phyloP scores from a whole-genome alignment of 1,284 basidiomycete species.

The Rhodofomes roseus region DNA sequence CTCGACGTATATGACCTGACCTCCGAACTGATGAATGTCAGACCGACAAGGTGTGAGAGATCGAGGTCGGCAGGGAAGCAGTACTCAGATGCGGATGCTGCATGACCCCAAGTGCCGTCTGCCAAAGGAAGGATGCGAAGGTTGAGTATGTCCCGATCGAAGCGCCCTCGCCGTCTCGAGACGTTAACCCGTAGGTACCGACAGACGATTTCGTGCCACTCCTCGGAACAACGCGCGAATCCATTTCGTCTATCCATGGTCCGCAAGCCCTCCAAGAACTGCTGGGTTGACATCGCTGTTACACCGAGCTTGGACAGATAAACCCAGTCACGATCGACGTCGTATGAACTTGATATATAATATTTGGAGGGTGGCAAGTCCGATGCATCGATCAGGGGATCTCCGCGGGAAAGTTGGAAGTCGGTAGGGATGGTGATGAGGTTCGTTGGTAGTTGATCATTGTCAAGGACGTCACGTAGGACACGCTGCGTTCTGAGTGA shows the following conservation, averaged over 20 bases:
- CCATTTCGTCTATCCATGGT: not conserved
- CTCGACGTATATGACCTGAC: not conserved
- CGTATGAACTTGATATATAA: conserved; percentile 48
- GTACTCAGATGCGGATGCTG: not conserved
- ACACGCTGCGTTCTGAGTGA: not conserved
- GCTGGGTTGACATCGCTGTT: not conserved
- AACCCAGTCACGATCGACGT: conserved; percentile 76
- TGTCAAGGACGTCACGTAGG: not conserved
- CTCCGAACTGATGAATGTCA: not conserved
- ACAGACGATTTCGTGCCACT: not conserved
- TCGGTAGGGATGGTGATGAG: not conserved
- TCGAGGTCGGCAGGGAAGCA: not conserved
- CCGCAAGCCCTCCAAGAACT: not conserved
- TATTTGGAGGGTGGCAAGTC: not conserved
- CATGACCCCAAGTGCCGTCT: not conserved
- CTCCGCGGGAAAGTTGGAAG: not conserved
- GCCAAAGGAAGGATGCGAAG: not conserved
- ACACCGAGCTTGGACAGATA: not conserved
- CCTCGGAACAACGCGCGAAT: not conserved
- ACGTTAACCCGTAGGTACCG: not conserved
- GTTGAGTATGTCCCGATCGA: not conserved
- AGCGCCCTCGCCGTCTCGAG: not conserved
- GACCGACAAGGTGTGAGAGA: not conserved
- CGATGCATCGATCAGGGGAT: not conserved
- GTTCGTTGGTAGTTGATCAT: not conserved